Evolutionary conservation across 441 rosid species (phyloP).

Genomic region (Eutrema salsugineum): DNA sequence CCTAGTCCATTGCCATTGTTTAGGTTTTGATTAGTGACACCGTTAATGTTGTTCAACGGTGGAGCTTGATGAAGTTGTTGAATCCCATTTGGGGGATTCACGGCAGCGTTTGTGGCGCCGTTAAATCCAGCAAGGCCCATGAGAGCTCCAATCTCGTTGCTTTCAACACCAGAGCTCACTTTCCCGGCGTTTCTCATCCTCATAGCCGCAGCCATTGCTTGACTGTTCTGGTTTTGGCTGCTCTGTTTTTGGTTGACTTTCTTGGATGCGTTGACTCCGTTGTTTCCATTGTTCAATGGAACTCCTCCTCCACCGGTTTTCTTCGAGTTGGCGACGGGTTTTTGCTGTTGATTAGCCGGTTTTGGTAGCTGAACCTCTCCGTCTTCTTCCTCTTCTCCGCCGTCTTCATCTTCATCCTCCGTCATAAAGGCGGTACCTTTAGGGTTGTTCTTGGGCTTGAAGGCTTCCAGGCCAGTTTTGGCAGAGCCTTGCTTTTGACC

Average conservation of each 20-base stretch:
- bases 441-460: conserved; percentile 48
- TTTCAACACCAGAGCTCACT: conserved; percentile 28
- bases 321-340: conserved; percentile 39
- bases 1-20: conserved; percentile 28
- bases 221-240: conserved; percentile 24
- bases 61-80: conserved; percentile 42
- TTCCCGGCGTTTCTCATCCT: conserved; percentile 44
- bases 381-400: conserved; percentile 35
- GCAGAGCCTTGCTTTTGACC: conserved; percentile 44
- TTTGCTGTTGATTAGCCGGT: conserved; percentile 39
- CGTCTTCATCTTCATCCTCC: conserved; percentile 49
- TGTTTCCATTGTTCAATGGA: conserved; percentile 27
- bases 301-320: conserved; percentile 34
- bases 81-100: conserved; percentile 21
- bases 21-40: conserved; percentile 33
- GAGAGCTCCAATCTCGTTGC: conserved; percentile 45
- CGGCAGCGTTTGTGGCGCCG: conserved; percentile 27
- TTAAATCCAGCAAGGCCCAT: conserved; percentile 50
- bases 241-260: conserved; percentile 60
- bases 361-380: conserved; percentile 40
- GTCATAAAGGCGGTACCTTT: not conserved
- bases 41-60: conserved; percentile 45
- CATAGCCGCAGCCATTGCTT: conserved; percentile 38
- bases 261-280: conserved; percentile 41
- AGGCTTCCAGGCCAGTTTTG: conserved; percentile 37